Base-by-base conservation (phyloP, 139 green algal species). In the Ulvella scutata region DNA sequence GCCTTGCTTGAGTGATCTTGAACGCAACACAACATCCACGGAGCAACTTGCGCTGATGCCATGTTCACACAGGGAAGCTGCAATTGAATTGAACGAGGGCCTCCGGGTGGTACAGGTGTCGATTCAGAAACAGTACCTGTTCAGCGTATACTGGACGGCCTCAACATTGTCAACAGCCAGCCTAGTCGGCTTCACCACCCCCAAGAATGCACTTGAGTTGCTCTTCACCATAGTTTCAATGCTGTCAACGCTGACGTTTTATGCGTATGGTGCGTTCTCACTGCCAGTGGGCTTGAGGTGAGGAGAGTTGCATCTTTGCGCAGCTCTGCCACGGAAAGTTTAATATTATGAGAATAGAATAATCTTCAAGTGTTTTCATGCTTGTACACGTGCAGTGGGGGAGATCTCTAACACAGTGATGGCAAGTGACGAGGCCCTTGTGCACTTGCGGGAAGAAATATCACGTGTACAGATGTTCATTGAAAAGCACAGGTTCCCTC, bases 341-440 rank as follows among this genome's bases (percentile, higher is more conserved):
- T n/a, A n/a, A n/a, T n/a, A n/a, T n/a, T n/a, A n/a, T n/a, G n/a
- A n/a, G n/a, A n/a, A n/a, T n/a, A n/a, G n/a, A n/a, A n/a, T n/a
- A n/a, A n/a, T n/a, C n/a, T n/a, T n/a, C n/a, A n/a, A n/a, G n/a
- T n/a, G n/a, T n/a, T n/a, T n/a, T n/a, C n/a, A n/a, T n/a, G n/a
- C n/a, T n/a, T n/a, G n/a, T n/a, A n/a, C n/a, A n/a, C n/a, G n/a
- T n/a, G n/a, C 80, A 33, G 38, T 83, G 72, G 78, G 74, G 4
- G 77, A 80, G 62, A 85, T 83, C 59, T 81, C 80, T 60, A 80
- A 85, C 40, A 6, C 79, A 20, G 74, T 85, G 6, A 85, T 85
- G 77, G 67, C 72, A 13, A 29, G 43, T 23, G 80, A 83, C 62
- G 78, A 78, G 73, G 80, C 43, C 43, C 79, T 83, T 20, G 80